These are phyloP conservation scores for Kitagawia praeruptora DNA, from an alignment of 129 eudicot species.

Conservation along the genomic window DNA sequence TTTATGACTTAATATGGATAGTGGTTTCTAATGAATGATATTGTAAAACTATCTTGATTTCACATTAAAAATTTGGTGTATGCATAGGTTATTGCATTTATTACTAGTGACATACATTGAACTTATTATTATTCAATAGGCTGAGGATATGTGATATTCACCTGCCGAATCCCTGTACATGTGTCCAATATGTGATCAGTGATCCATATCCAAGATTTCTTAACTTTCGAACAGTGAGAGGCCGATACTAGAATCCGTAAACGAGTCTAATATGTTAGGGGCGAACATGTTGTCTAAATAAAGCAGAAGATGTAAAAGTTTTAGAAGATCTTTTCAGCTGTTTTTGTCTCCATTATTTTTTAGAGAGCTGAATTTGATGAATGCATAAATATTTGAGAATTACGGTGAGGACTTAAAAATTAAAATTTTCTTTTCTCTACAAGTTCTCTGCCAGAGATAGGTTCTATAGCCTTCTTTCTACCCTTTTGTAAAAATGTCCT, in stretches of 20 bases:
- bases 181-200: not conserved
- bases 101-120: not conserved
- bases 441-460: not conserved
- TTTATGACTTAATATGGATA: not conserved
- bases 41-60: too few species aligned
- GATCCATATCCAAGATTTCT: not conserved
- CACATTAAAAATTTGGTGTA: not conserved
- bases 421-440: not conserved
- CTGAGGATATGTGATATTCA: not conserved
- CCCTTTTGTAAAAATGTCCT: not conserved
- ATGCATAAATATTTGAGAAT: not conserved
- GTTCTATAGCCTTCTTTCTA: not conserved
- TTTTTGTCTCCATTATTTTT: not conserved
- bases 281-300: not conserved
- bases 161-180: not conserved
- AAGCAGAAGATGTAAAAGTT: not conserved
- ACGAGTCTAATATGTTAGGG: not conserved
- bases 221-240: not conserved
- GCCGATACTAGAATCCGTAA: not conserved
- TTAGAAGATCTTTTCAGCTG: too few species aligned
- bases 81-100: not conserved
- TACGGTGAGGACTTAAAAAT: not conserved
- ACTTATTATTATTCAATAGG: not conserved
- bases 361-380: not conserved
- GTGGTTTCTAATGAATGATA: not conserved